phyloP scores from a whole-genome alignment of 345 rosid species.

The Camelina neglecta region DNA sequence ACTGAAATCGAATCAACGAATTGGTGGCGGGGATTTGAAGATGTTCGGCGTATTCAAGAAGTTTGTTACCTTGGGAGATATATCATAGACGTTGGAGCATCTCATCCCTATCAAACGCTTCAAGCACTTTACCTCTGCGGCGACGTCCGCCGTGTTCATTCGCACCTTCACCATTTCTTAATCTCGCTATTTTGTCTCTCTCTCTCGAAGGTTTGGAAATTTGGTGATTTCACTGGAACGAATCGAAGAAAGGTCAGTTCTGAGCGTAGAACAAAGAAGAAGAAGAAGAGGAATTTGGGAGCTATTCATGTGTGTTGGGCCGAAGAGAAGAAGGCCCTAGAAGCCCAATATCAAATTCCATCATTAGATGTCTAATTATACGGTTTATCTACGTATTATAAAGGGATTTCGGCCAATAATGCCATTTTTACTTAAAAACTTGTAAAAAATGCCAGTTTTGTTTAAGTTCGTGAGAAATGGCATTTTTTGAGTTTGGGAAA shows the following conservation, averaged over 20 bases:
- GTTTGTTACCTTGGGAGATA: slow-evolving; percentile 78
- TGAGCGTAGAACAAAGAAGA: slow-evolving; percentile 6
- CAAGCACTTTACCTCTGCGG: slow-evolving; percentile 95
- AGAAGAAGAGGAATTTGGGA: not conserved
- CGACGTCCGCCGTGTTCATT: slow-evolving; percentile 99
- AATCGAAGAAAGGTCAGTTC: slow-evolving; percentile 16
- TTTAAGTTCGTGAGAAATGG: too few relatives aligned
- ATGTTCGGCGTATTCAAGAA: not conserved
- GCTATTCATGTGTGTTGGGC: slow-evolving; percentile 9
- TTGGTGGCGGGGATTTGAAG: not conserved
- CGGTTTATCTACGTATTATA: too few relatives aligned
- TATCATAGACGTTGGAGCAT: slow-evolving; percentile 97
- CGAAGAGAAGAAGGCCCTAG: not conserved
- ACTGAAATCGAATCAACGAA: not conserved
- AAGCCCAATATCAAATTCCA: not conserved
- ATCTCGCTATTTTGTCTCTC: not conserved
- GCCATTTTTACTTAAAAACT: too few relatives aligned
- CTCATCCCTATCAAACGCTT: slow-evolving; percentile 93
- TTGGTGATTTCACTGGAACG: not conserved
- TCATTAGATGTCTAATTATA: too few relatives aligned
- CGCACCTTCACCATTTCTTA: slow-evolving; percentile 89
- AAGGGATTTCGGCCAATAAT: too few relatives aligned
- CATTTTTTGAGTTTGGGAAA: too few relatives aligned
- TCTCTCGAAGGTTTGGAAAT: not conserved
- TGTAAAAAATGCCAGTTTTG: too few relatives aligned